These are phyloP conservation scores for Avena eriantha DNA, from an alignment of 176 grass and related monocot species.

Conservation along the genomic window DNA sequence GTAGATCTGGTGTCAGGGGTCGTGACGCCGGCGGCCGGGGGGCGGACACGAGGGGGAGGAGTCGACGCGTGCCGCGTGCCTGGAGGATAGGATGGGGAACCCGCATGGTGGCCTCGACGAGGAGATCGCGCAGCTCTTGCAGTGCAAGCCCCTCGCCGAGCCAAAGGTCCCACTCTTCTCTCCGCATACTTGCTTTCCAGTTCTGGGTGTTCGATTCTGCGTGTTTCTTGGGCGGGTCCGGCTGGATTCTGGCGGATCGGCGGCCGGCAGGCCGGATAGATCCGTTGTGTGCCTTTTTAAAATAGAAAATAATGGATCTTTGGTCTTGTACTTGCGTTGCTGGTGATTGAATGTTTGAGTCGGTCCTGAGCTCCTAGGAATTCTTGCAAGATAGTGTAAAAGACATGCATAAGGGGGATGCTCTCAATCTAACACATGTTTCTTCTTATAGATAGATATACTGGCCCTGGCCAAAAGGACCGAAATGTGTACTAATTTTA, in stretches of 20 bases:
- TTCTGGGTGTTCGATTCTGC: background rate
- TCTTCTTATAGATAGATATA: background rate
- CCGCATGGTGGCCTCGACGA: conserved; percentile 58
- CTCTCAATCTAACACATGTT: background rate
- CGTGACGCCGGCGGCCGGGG: conserved; percentile 21
- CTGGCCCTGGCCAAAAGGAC: background rate
- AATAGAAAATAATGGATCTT: background rate
- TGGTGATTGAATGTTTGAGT: background rate
- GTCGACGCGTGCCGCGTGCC: background rate
- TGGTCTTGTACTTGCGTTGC: background rate
- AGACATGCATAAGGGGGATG: background rate
- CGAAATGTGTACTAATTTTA: background rate
- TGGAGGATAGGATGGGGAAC: conserved; percentile 36
- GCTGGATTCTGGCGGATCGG: background rate
- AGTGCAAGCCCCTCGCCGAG: conserved; percentile 72
- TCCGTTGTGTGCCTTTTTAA: background rate
- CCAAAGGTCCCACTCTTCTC: conserved; percentile 48
- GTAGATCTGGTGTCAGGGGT: conserved; percentile 45
- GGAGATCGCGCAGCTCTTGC: conserved; percentile 72
- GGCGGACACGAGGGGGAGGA: background rate
- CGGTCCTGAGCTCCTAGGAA: background rate
- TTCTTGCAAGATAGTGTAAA: background rate
- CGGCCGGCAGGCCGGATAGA: conserved; percentile 4
- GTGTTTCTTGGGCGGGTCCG: background rate
- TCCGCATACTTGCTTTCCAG: background rate